Evolutionary conservation across 352 stramenopile species (phyloP).

Genomic region (Globisporangium yorkense): DNA sequence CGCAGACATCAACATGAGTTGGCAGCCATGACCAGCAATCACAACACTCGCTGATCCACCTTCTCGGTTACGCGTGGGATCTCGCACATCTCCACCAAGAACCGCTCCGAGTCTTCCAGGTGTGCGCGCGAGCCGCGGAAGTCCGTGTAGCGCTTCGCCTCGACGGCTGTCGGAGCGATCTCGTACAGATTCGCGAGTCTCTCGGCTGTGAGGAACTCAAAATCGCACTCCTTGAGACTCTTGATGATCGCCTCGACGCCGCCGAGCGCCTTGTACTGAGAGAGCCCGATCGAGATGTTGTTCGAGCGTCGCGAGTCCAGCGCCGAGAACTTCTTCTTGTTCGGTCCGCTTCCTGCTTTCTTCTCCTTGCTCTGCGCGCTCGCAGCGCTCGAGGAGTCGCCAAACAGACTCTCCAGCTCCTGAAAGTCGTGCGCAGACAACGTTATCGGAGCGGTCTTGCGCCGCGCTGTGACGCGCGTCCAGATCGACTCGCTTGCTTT

Average conservation of each 20-base stretch:
- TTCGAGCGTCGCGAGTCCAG: conserved; percentile 72
- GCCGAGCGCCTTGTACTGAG: conserved; percentile 61
- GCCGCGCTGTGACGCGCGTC: conserved; percentile 51
- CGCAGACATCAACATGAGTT: conserved; percentile 1
- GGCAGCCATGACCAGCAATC: too few species aligned
- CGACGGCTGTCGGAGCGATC: conserved; percentile 57
- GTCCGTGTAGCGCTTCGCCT: conserved; percentile 65
- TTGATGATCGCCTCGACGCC: conserved; percentile 41
- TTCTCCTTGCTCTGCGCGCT: conserved; percentile 1
- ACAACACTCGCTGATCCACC: conserved; percentile 17
- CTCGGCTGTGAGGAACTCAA: conserved; percentile 55
- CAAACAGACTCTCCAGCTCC: conserved; percentile 54
- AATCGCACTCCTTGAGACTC: conserved; percentile 45
- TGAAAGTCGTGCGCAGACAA: conserved; percentile 67
- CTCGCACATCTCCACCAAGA: conserved; percentile 68
- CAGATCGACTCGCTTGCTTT: conserved; percentile 66
- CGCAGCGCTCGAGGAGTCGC: conserved; percentile 15
- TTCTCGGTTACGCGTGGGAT: conserved; percentile 68
- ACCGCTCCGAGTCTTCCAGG: conserved; percentile 53
- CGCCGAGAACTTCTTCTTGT: conserved; percentile 43
- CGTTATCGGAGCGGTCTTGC: conserved; percentile 62
- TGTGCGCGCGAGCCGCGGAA: conserved; percentile 46
- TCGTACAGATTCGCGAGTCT: conserved; percentile 53
- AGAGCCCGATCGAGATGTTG: conserved; percentile 77
- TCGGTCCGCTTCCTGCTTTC: conserved; percentile 13